Evolutionary conservation across 108 stramenopile species (phyloP), one percentile per base, ranked within the genome.

Genomic region (Chaetoceros tenuissimus): DNA sequence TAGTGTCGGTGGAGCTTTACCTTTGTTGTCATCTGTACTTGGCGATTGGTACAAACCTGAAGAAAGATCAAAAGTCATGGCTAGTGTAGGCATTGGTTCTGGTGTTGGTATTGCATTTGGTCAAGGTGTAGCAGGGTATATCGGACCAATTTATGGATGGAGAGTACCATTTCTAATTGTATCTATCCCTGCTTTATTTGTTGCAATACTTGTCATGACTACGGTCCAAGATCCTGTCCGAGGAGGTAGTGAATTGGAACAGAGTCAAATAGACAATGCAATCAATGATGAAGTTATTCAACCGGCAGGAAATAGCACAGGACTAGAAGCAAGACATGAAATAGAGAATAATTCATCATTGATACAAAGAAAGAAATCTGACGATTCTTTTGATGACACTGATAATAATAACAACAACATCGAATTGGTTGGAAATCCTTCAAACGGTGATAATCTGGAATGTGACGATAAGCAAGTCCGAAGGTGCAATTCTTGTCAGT

Each of bases 121-220:
- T 53, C 87, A 89, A 71, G 81, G 75, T 13, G 31, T 84, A 18
- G 79, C 87, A 17, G 92, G 92, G 19, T 75, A 81, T 46, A 30
- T 94, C 10, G 92, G 92, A 24, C 87, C 92, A 13, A 59, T 57
- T 0, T 77, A 62, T 64, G 87, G 87, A 20, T 94, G 92, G 92
- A 67, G 87, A 58, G 30, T 81, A 18, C 92, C 92, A 0, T 94
- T 94, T 68, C 24, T 89, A 20, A 51, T 89, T n/a, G 78, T 94
- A 21, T 68, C 72, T 46, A 19, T 80, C 26, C 82, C 82, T 22
- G 88, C 88, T 0, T 26, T 94, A 26, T 25, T 75, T 27, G 81
- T 75, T 57, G 89, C 84, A 3, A 26, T 74, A n/a, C 20, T 72
- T 29, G 81, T 94, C 5, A 63, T 74, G 46, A 54, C 71, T 18